Conservation (phyloP, 257 asterid genomes). For the Jacaranda mimosifolia region DNA sequence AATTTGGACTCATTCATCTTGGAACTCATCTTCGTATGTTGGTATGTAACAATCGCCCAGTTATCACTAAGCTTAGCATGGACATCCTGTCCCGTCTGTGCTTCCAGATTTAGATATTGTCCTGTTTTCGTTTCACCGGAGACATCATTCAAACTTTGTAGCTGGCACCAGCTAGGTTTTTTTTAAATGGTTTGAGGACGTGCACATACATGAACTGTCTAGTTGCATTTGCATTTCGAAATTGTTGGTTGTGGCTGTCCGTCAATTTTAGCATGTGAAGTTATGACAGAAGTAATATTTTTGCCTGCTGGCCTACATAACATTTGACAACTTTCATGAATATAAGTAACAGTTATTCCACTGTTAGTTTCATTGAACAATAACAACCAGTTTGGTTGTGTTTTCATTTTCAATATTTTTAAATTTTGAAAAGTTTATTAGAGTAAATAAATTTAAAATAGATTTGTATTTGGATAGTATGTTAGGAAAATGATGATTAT, state of each 20-base stretch:
- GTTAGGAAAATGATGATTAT: too few relatives aligned
- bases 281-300: background rate
- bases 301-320: too few relatives aligned
- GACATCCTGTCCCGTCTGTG: background rate
- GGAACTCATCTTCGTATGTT: too few relatives aligned
- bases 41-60: too few relatives aligned
- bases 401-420: too few relatives aligned
- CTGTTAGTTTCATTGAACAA: background rate
- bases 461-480: too few relatives aligned
- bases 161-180: conserved; percentile 28
- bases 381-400: too few relatives aligned
- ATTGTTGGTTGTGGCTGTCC: conserved; percentile 30
- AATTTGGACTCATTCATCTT: too few relatives aligned
- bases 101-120: conserved; percentile 7
- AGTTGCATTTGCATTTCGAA: background rate
- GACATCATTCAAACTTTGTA: conserved; percentile 26
- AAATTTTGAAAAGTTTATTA: too few relatives aligned
- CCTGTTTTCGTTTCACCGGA: conserved; percentile 10
- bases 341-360: background rate
- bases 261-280: conserved; percentile 31
- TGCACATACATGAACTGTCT: conserved; percentile 1
- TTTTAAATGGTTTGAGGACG: background rate
- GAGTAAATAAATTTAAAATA: too few relatives aligned
- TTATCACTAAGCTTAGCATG: too few relatives aligned
- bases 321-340: conserved; percentile 24